Conservation (phyloP, 352 stramenopile genomes). For the Bremia lactucae region DNA sequence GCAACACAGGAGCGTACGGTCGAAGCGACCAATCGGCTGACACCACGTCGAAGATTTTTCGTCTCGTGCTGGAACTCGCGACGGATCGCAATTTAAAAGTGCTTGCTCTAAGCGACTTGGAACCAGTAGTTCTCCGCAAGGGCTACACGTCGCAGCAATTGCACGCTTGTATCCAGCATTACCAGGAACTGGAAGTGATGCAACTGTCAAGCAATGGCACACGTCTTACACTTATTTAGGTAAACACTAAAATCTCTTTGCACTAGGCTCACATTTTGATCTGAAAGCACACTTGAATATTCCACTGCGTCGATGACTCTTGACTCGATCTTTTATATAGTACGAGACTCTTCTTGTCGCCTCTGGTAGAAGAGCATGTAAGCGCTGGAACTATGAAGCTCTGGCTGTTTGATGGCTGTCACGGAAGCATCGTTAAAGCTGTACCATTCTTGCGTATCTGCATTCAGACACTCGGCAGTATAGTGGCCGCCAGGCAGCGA, state of each 20-base stretch:
- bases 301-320: neutral
- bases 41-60: conserved; percentile 91
- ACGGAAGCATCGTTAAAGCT: conserved; percentile 72
- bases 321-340: conserved; percentile 26
- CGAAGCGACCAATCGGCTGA: conserved; percentile 61
- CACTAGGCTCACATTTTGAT: too few species aligned
- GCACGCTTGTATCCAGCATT: conserved; percentile 90
- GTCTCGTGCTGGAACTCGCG: conserved; percentile 91
- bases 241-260: too few species aligned
- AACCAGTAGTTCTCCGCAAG: conserved; percentile 93
- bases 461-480: conserved; percentile 70
- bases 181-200: conserved; percentile 83
- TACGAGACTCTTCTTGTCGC: conserved; percentile 44
- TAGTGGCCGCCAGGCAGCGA: conserved; percentile 75
- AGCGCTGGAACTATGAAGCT: conserved; percentile 46
- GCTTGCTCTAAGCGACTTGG: conserved; percentile 82
- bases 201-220: conserved; percentile 70
- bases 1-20: conserved; percentile 8
- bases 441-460: conserved; percentile 62
- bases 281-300: too few species aligned
- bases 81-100: conserved; percentile 50
- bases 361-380: conserved; percentile 79
- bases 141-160: conserved; percentile 95
- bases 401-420: conserved; percentile 51
- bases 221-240: conserved; percentile 64